Evolutionary conservation across 352 stramenopile species (phyloP).

Genomic region (Phytophthora vignae): DNA sequence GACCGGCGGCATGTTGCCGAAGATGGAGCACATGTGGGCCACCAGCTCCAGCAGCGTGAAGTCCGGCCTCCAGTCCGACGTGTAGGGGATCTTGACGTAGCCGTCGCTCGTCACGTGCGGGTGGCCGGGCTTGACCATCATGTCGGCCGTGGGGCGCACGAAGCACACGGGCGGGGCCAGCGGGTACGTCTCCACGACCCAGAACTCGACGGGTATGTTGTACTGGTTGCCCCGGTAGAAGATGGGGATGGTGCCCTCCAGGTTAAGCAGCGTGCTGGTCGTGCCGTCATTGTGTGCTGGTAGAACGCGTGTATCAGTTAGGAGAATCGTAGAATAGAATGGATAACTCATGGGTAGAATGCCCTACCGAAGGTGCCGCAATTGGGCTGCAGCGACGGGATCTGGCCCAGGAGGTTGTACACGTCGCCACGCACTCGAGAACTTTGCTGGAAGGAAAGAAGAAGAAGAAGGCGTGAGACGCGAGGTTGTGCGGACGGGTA

Average conservation of each 20-base stretch:
- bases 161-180: conserved; percentile 86
- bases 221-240: conserved; percentile 92
- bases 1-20: conserved; percentile 87
- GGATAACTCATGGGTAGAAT: neutral
- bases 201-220: conserved; percentile 93
- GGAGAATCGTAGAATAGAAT: no score
- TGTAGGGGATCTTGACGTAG: conserved; percentile 90
- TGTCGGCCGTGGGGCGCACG: conserved; percentile 85
- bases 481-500: neutral
- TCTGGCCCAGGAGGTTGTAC: conserved; percentile 87
- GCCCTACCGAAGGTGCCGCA: conserved; percentile 82
- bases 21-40: conserved; percentile 91
- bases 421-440: conserved; percentile 84
- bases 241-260: conserved; percentile 92
- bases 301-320: neutral
- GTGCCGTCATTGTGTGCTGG: conserved; percentile 88
- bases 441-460: conserved; percentile 64
- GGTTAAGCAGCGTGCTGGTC: conserved; percentile 84
- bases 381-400: conserved; percentile 86
- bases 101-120: conserved; percentile 89
- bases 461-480: no score
- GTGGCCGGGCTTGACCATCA: conserved; percentile 89
- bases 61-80: conserved; percentile 81
- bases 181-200: conserved; percentile 88
- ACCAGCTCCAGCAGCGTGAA: conserved; percentile 88